A percentile compares a stretch with the other conserved stretches of the same genome.
phyloP scores from a whole-genome alignment of 257 asterid genomes.

The Solanum appendiculatum region DNA sequence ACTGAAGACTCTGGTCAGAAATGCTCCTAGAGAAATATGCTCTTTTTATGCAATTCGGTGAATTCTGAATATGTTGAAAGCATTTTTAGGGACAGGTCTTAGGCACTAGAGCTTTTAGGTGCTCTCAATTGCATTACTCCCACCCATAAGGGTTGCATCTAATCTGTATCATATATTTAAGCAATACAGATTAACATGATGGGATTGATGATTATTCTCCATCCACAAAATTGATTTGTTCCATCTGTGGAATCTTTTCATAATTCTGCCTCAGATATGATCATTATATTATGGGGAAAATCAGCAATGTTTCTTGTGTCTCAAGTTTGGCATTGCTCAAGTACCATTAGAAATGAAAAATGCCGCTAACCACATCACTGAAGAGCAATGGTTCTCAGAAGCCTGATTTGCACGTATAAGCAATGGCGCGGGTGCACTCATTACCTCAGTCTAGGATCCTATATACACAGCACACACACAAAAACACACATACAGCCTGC shows the following conservation, averaged over 20 bases:
- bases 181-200: background rate
- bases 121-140: background rate
- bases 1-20: background rate
- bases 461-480: background rate
- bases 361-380: background rate
- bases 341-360: background rate
- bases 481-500: background rate
- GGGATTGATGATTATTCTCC: background rate
- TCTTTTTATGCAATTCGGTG: background rate
- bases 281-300: background rate
- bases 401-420: background rate
- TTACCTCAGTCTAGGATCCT: background rate
- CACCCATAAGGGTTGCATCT: background rate
- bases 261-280: background rate
- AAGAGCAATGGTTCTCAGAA: background rate
- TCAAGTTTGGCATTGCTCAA: background rate
- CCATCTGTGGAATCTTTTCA: background rate
- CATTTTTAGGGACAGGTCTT: background rate
- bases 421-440: background rate
- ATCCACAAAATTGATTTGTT: background rate
- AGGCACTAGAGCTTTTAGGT: too few species aligned
- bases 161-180: background rate
- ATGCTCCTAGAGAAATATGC: background rate
- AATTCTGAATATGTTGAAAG: background rate
- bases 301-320: background rate